phyloP scores from a whole-genome alignment of 2,329 filamentous ascomycete species.

The Diaporthe destruens region DNA sequence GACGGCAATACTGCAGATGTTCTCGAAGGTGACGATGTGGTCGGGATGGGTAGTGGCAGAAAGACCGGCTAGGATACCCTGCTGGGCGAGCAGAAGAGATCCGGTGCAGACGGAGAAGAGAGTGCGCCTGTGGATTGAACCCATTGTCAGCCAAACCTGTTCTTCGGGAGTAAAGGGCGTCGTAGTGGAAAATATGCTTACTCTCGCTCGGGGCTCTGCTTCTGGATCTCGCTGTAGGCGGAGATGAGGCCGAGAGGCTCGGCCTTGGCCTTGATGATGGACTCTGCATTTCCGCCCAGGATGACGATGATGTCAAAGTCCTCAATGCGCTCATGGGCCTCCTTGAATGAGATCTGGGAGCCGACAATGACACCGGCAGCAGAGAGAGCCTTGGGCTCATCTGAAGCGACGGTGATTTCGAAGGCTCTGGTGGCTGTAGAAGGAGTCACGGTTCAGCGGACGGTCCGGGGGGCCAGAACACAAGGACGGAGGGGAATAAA shows the following conservation, averaged over 20 bases:
- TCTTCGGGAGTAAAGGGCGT: not conserved
- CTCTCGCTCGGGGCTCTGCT: constrained; percentile 82
- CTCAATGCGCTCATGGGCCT: constrained; percentile 78
- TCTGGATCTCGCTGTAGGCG: constrained; percentile 83
- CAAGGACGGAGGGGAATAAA: constrained; percentile 16
- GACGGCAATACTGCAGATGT: constrained; percentile 80
- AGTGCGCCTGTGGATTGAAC: constrained; percentile 63
- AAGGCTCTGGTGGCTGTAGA: constrained; percentile 67
- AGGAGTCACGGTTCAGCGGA: constrained; percentile 24
- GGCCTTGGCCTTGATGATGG: constrained; percentile 74
- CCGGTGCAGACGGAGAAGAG: constrained; percentile 85
- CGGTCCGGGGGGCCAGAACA: constrained; percentile 2
- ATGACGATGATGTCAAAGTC: constrained; percentile 86
- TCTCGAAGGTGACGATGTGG: constrained; percentile 84
- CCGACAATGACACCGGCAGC: constrained; percentile 76
- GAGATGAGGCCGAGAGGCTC: constrained; percentile 80
- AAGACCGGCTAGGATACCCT: constrained; percentile 82
- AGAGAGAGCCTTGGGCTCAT: constrained; percentile 67
- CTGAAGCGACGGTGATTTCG: constrained; percentile 67
- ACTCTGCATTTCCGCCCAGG: constrained; percentile 76
- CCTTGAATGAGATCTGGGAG: constrained; percentile 82
- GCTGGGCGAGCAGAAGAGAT: constrained; percentile 80
- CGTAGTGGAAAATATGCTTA: constrained; percentile 6
- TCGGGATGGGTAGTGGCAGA: constrained; percentile 87
- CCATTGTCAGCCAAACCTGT: constrained; percentile 11